A percentile compares a stretch with the other conserved stretches of the same genome.
phyloP scores from a whole-genome alignment of 768 basidiomycete species.

The Hirschioporus abietinus region DNA sequence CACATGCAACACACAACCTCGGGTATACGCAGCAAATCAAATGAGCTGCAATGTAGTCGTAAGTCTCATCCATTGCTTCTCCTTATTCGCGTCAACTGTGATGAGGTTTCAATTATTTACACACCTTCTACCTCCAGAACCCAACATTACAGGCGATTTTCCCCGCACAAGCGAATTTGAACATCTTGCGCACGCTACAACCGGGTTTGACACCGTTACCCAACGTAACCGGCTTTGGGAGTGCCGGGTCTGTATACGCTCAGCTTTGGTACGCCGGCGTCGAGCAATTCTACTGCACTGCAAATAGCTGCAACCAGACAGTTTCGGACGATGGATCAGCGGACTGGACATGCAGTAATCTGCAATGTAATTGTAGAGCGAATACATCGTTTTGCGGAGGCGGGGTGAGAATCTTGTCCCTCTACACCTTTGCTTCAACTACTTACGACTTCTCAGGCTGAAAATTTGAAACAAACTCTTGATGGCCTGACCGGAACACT shows the following conservation, averaged over 20 bases:
- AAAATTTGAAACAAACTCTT: conserved; percentile 57
- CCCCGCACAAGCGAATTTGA: conserved; percentile 65
- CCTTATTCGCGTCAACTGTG: too few relatives aligned
- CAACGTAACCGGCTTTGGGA: conserved; percentile 54
- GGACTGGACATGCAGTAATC: conserved; percentile 67
- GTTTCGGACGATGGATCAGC: conserved; percentile 33
- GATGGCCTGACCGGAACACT: conserved; percentile 61
- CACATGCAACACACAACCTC: conserved; percentile 63
- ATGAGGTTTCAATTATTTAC: background rate
- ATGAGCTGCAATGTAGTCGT: conserved; percentile 84
- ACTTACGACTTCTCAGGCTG: conserved; percentile 8
- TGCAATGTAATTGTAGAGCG: conserved; percentile 68
- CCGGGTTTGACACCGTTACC: conserved; percentile 64
- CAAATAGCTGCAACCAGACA: conserved; percentile 64
- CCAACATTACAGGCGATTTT: conserved; percentile 77
- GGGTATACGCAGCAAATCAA: conserved; percentile 73
- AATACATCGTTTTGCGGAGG: conserved; percentile 75
- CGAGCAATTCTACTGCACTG: conserved; percentile 85
- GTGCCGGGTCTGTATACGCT: conserved; percentile 47
- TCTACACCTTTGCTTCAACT: background rate
- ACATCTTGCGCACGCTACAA: conserved; percentile 73
- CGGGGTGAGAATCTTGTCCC: background rate
- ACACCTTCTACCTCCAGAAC: conserved; percentile 44
- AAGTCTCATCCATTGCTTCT: conserved; percentile 24
- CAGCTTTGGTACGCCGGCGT: conserved; percentile 76